These are phyloP conservation scores for Globisporangium nagaii DNA, from an alignment of 352 stramenopile genomes.

Conservation along the genomic window DNA sequence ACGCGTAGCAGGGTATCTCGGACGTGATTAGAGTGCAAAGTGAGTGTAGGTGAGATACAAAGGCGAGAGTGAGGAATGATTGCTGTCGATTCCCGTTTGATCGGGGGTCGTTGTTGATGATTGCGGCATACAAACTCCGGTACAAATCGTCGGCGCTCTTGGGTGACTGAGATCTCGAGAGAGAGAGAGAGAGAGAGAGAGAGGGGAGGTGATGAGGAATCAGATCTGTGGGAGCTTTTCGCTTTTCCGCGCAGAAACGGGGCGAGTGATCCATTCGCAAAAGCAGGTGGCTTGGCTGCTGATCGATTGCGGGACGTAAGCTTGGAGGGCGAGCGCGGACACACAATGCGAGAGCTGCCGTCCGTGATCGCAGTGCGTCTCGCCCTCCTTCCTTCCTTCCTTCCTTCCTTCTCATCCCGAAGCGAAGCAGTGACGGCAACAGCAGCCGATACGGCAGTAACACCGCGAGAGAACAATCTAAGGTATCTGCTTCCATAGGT, in stretches of 20 bases:
- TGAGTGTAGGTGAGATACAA: no score
- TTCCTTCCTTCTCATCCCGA: no score
- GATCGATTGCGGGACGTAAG: not conserved
- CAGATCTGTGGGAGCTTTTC: not conserved
- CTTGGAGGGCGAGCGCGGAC: no score
- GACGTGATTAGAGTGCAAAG: no score
- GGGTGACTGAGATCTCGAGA: not conserved
- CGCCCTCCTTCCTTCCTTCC: no score
- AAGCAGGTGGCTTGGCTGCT: not conserved
- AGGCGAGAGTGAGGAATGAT: not conserved
- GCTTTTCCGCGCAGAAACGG: not conserved
- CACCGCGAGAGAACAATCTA: no score
- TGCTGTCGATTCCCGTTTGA: not conserved
- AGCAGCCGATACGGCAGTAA: no score
- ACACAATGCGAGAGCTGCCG: not conserved
- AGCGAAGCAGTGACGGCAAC: no score
- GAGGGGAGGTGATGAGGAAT: slow-evolving; percentile 7
- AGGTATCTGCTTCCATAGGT: no score
- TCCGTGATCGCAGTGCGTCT: no score
- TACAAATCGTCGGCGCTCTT: not conserved
- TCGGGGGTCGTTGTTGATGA: no score
- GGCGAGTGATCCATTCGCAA: not conserved
- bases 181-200: not conserved
- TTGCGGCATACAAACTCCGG: not conserved
- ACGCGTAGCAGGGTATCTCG: no score